Base-by-base conservation (phyloP, 495 filamentous ascomycete species). In the Neurospora sp. region DNA sequence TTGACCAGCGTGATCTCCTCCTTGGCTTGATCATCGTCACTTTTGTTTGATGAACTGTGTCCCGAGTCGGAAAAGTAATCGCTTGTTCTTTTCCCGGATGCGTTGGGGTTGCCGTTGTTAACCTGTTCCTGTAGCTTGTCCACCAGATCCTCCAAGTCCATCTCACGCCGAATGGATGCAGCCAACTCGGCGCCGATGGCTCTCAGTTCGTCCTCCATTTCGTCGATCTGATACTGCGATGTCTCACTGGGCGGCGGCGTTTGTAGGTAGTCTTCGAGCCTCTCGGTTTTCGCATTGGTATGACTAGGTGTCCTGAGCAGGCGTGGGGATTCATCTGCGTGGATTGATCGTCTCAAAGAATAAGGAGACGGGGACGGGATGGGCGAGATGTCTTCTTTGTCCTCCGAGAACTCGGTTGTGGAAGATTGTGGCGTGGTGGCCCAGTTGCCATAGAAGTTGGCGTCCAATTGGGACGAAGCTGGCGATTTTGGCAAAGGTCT, bases 31-130 rank as follows among this genome's bases (percentile, higher is more conserved):
- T 92, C 91, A 83, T 91, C 93, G 40, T 86, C 85, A 75, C 84
- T 84, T 68, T 84, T 78, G 76, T 93, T 89, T 70, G 91, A 87
- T 5, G 94, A 94, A 80, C 93, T 94, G 68, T 91, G 91, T 66
- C 96, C 96, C 1, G 94, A 96, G 79, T 99, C 96, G 0, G 96
- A 99, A 79, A 94, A 99, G 82, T 99, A 98, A 81, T 99, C 96
- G 80, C 96, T 99, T 5, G 94, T 97, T 70, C 95, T 88, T 79
- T 91, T 90, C 73, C 89, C 91, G 3, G 88, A 86, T n/a, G 82
- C 85, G 69, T 88, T 84, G 5, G 85, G 80, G 27, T 66, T 66
- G 14, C 27, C 53, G 74, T 87, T 88, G 44, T 84, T 85, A 72
- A 89, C 87, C 76, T 97, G 94, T 41, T 88, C 82, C 81, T 97